phyloP scores from a whole-genome alignment of 139 green algal genomes.

The Tetradesmus obliquus region DNA sequence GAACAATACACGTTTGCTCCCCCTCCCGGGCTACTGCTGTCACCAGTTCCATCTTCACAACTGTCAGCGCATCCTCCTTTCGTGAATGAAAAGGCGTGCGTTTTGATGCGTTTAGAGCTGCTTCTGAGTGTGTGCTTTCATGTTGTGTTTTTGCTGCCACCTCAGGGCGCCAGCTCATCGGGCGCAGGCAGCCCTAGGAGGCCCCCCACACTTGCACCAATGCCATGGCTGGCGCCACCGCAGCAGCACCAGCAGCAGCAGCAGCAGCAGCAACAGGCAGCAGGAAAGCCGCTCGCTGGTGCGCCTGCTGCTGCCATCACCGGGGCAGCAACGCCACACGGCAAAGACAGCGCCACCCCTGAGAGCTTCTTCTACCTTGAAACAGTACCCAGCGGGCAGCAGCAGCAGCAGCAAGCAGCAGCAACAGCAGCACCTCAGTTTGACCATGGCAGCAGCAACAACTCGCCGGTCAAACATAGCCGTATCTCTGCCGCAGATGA shows the following conservation, averaged over 20 bases:
- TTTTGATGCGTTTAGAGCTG: neutral
- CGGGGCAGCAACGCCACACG: neutral
- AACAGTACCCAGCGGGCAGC: too few species aligned
- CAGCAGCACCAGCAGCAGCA: neutral
- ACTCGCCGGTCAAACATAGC: neutral
- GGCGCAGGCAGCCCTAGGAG: neutral
- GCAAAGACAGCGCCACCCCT: neutral
- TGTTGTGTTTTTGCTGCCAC: too few species aligned
- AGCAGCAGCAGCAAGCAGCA: neutral
- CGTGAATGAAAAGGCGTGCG: too few species aligned
- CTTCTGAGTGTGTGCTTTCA: neutral
- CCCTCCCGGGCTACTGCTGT: neutral
- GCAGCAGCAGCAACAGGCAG: neutral
- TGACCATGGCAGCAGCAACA: neutral
- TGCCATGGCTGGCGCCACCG: neutral
- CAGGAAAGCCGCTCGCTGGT: too few species aligned
- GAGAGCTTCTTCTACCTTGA: neutral
- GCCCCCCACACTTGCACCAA: neutral
- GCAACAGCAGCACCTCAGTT: neutral
- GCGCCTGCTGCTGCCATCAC: too few species aligned
- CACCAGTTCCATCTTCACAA: too few species aligned
- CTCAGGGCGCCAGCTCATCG: neutral
- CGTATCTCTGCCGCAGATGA: neutral
- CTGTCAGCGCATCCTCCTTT: too few species aligned
- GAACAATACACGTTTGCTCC: too few species aligned